phyloP scores from a whole-genome alignment of 1,284 basidiomycete genomes.

The Waitea zeae region DNA sequence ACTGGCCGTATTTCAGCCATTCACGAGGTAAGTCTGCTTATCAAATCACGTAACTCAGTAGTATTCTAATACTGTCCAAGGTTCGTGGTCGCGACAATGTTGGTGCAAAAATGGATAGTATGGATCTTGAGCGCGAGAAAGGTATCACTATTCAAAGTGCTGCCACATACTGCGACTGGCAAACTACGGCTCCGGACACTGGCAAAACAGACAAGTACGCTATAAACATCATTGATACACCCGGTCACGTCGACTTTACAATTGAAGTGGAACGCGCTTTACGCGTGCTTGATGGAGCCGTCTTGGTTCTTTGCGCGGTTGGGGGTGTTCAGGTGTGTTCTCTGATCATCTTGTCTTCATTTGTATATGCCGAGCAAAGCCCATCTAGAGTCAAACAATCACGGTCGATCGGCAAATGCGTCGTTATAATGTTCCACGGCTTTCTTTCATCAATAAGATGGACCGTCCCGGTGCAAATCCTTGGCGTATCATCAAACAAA shows the following conservation, averaged over 20 bases:
- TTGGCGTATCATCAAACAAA: slow-evolving; percentile 87
- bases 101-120: slow-evolving; percentile 99
- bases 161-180: slow-evolving; percentile 97
- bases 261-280: slow-evolving; percentile 98
- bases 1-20: slow-evolving; percentile 93
- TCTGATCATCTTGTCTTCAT: no score
- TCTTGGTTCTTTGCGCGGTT: slow-evolving; percentile 93
- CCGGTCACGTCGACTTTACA: slow-evolving; percentile 98
- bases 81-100: slow-evolving; percentile 88
- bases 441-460: slow-evolving; percentile 99
- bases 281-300: slow-evolving; percentile 92
- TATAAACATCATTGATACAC: slow-evolving; percentile 98
- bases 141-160: slow-evolving; percentile 99
- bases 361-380: not conserved
- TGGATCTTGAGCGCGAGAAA: slow-evolving; percentile 98
- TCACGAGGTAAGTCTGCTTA: no score
- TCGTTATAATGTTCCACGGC: slow-evolving; percentile 86
- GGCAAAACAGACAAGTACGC: slow-evolving; percentile 70
- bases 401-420: slow-evolving; percentile 99
- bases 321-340: slow-evolving; percentile 76
- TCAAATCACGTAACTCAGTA: no score
- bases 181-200: slow-evolving; percentile 47
- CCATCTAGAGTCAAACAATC: slow-evolving; percentile 83
- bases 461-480: slow-evolving; percentile 96
- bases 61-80: slow-evolving; percentile 25